A percentile compares a stretch with the other conserved stretches of the same genome.
Evolutionary conservation across 306 rosid genomes (phyloP).

Genomic region (Vigna angularis): DNA sequence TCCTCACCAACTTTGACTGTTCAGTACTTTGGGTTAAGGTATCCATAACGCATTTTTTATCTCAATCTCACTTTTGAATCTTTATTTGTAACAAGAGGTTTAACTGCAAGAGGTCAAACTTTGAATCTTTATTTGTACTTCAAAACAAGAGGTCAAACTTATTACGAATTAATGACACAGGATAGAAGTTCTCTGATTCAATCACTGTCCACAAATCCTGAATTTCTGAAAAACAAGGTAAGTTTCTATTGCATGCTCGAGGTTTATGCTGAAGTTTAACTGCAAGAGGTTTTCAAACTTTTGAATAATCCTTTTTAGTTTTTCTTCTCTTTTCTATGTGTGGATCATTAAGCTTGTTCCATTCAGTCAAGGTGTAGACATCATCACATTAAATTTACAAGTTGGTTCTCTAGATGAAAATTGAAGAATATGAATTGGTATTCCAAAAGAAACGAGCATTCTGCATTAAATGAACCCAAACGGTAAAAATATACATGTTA

Average conservation of each 20-base stretch:
- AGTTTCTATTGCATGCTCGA: constrained; percentile 29
- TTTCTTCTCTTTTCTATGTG: not conserved
- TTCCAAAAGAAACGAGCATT: constrained; percentile 3
- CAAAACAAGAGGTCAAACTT: constrained; percentile 16
- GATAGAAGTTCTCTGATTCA: constrained; percentile 82
- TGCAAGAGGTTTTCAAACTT: constrained; percentile 33
- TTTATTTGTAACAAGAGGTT: not conserved
- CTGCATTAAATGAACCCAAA: constrained; percentile 23
- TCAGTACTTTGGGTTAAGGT: constrained; percentile 97
- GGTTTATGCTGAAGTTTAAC: constrained; percentile 20
- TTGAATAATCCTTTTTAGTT: not conserved
- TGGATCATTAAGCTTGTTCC: not conserved
- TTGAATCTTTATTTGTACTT: constrained; percentile 37
- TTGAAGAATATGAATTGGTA: constrained; percentile 29
- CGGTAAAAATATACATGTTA: constrained; percentile 16
- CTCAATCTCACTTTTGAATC: constrained; percentile 37
- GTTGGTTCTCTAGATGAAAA: constrained; percentile 3
- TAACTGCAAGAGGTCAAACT: not conserved
- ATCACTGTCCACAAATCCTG: constrained; percentile 93
- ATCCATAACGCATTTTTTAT: constrained; percentile 27
- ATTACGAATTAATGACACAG: constrained; percentile 65
- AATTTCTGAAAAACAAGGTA: constrained; percentile 86
- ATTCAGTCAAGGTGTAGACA: not conserved
- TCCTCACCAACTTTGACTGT: constrained; percentile 91
- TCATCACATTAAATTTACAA: constrained; percentile 4